phyloP scores from a whole-genome alignment of 1,284 basidiomycete genomes.

The Malassezia pachydermatis region DNA sequence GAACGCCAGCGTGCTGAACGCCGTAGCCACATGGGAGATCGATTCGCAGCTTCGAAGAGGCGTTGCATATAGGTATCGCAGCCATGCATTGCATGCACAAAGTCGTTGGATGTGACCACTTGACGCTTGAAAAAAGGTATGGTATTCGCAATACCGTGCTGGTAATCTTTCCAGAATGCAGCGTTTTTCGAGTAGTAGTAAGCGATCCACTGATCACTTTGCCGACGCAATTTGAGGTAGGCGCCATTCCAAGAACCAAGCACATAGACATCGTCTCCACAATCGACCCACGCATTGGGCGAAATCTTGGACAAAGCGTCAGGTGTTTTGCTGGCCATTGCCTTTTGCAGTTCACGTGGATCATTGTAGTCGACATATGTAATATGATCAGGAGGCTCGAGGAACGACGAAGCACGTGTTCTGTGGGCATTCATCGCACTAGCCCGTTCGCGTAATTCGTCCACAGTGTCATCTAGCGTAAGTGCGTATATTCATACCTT shows the following conservation, averaged over 20 bases:
- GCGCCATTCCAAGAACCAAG: constrained; percentile 67
- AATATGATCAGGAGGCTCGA: constrained; percentile 44
- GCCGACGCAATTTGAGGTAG: constrained; percentile 60
- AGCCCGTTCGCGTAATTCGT: too few relatives aligned
- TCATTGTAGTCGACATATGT: constrained; percentile 72
- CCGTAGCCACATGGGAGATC: constrained; percentile 10
- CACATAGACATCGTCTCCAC: constrained; percentile 64
- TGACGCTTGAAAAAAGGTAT: constrained; percentile 8
- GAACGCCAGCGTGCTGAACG: constrained; percentile 11
- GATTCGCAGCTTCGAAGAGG: background rate
- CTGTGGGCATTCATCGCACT: too few relatives aligned
- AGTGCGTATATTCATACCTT: too few relatives aligned
- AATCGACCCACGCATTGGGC: constrained; percentile 66
- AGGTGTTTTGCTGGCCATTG: constrained; percentile 52
- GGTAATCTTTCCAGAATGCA: background rate
- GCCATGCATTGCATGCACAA: constrained; percentile 13
- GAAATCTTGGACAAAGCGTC: constrained; percentile 54
- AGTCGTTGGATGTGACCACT: constrained; percentile 5
- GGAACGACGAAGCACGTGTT: background rate
- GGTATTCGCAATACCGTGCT: background rate
- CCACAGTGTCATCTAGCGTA: too few relatives aligned
- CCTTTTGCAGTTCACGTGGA: constrained; percentile 54
- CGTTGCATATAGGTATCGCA: constrained; percentile 9
- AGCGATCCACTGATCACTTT: background rate
- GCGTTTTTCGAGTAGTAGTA: constrained; percentile 9